These are phyloP conservation scores for Leishmania major DNA, from an alignment of 208 protist genomes.

Conservation along the genomic window DNA sequence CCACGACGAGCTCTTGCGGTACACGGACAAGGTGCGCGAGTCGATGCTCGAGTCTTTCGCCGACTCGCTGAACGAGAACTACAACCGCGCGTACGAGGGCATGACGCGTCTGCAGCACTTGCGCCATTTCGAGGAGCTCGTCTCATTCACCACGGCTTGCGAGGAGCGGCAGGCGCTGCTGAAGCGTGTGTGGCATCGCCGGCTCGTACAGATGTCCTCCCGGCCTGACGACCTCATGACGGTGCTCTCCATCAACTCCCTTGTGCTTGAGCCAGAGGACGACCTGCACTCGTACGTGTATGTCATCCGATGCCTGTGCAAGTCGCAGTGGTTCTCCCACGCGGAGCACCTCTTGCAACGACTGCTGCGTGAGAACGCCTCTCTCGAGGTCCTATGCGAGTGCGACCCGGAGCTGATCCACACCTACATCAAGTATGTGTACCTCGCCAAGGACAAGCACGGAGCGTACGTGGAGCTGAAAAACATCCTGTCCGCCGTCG, in stretches of 20 bases:
- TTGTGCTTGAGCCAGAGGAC: slow-evolving; percentile 93
- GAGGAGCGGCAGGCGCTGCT: slow-evolving; percentile 68
- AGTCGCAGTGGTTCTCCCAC: slow-evolving; percentile 75
- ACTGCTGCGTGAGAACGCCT: slow-evolving; percentile 44
- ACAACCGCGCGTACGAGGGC: slow-evolving; percentile 91
- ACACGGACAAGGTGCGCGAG: slow-evolving; percentile 61
- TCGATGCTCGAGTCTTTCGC: slow-evolving; percentile 76
- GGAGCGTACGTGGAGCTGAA: slow-evolving; percentile 73
- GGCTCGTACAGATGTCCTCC: slow-evolving; percentile 86
- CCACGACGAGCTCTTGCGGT: slow-evolving; percentile 64
- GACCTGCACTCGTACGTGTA: slow-evolving; percentile 96
- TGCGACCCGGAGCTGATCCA: slow-evolving; percentile 87
- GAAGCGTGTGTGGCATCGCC: slow-evolving; percentile 85
- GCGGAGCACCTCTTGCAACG: slow-evolving; percentile 71
- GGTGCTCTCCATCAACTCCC: slow-evolving; percentile 95
- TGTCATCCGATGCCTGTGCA: slow-evolving; percentile 92
- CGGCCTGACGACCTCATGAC: slow-evolving; percentile 94
- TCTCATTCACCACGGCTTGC: slow-evolving; percentile 91
- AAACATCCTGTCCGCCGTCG: slow-evolving; percentile 59
- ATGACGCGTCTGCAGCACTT: slow-evolving; percentile 98
- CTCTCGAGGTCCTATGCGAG: slow-evolving; percentile 49
- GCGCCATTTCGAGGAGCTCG: slow-evolving; percentile 98
- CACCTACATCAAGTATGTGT: slow-evolving; percentile 83
- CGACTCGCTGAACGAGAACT: slow-evolving; percentile 87
- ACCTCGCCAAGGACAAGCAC: slow-evolving; percentile 55